Evolutionary conservation across 345 rosid species (phyloP).

Genomic region (Eucalyptus paniculata): DNA sequence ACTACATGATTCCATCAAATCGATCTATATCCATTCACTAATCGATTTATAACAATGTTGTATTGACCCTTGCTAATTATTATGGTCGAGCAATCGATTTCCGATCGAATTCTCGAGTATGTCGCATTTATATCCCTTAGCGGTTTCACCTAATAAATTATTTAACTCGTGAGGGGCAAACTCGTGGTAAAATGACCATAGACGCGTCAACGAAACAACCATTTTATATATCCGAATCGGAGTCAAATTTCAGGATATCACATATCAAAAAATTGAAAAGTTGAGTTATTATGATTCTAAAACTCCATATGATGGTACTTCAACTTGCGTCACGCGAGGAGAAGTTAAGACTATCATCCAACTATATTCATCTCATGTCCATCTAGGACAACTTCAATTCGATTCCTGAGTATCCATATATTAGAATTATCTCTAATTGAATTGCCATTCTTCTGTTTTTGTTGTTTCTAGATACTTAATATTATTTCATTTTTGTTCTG

Average conservation of each 20-base stretch:
- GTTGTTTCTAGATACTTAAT: not conserved
- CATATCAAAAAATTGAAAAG: not conserved
- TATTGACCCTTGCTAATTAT: too few relatives aligned
- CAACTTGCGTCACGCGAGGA: not conserved
- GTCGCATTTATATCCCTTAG: too few relatives aligned
- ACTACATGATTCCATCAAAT: too few relatives aligned
- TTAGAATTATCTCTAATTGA: not conserved
- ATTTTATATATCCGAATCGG: too few relatives aligned
- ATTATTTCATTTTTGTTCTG: not conserved
- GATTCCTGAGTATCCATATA: not conserved
- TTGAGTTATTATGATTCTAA: not conserved
- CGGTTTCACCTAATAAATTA: too few relatives aligned
- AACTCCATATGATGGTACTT: not conserved
- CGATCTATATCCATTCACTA: rapidly evolving
- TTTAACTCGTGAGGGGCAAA: rapidly evolving
- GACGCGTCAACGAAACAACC: rapidly evolving
- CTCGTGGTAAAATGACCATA: too few relatives aligned
- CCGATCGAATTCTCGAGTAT: rapidly evolving
- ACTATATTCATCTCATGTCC: not conserved
- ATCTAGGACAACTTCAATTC: not conserved
- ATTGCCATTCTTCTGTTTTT: not conserved
- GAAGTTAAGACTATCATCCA: not conserved
- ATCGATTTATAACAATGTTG: rapidly evolving
- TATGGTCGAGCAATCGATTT: too few relatives aligned
- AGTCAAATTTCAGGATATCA: rapidly evolving